Evolutionary conservation across 108 stramenopile species (phyloP).

Genomic region (Bacterosira constricta): DNA sequence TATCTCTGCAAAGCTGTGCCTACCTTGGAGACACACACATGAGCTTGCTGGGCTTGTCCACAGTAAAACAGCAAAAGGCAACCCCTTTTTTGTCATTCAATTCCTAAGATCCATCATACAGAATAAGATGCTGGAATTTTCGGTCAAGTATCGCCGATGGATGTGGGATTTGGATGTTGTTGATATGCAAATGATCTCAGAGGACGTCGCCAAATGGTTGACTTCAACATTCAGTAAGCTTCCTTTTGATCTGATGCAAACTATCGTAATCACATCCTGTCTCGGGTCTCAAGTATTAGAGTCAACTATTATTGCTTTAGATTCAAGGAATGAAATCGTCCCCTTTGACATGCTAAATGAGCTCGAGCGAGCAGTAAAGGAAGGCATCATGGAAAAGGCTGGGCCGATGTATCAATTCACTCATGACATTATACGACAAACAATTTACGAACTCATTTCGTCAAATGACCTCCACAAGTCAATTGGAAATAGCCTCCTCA

Average conservation of each 20-base stretch:
- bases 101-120: conserved; percentile 4
- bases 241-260: background rate
- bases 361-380: background rate
- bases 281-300: background rate
- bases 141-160: conserved; percentile 6
- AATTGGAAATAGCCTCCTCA: background rate
- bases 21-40: background rate
- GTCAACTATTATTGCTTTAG: background rate
- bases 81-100: background rate
- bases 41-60: background rate
- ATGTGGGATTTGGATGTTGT: conserved; percentile 1
- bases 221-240: background rate
- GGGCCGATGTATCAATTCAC: conserved; percentile 11
- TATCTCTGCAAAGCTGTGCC: background rate
- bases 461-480: background rate
- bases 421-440: background rate
- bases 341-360: background rate
- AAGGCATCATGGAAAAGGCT: conserved; percentile 17
- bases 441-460: conserved; percentile 1
- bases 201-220: background rate
- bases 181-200: background rate
- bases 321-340: background rate
- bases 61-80: background rate
- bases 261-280: background rate
- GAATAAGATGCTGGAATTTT: background rate